Evolutionary conservation across 129 eudicot genomes (phyloP), one percentile per base, ranked within the genome.

Genomic region (Scalesia atractyloides): DNA sequence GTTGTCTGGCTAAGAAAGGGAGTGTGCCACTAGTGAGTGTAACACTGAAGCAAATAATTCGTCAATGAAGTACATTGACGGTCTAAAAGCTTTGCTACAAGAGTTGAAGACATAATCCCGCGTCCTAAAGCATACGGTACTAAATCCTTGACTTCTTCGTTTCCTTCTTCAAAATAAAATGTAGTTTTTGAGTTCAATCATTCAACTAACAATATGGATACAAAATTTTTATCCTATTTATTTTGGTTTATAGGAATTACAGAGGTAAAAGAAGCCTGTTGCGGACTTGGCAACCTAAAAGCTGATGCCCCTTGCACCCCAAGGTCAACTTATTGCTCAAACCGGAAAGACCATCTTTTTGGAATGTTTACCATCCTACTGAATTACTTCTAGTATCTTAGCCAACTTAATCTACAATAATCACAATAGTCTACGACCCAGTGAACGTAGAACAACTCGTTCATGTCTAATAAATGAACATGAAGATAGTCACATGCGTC

Each of bases 331-430:
- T 85, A 65, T 24, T 90, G 97, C 74, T n/a, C 79, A 16, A 81
- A 83, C 75, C 79, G 94, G 74, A 79, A 73, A 22, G 26, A 22
- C 26, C 26, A 22, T 22, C 26, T 3, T 87, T 90, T 61, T 90
- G 96, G 96, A 94, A 90, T 71, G 73, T 81, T 3, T 83, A 83
- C 64, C 94, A 90, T 59, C 97, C 97, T 15, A 83, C 91, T 0
- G 86, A 90, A 44, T 81, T 22, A 22, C 26, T 22, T 22, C 26
- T 22, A 22, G 26, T n/a, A n/a, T n/a, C 0, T 51, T 90, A 59
- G 79, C 87, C 0, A 79, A 79, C 58, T 46, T 15, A 8, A 69
- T 88, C 24, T 85, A 59, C 62, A 30, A 61, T 13, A 84, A 59
- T 76, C 94, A 6, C 68, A 43, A 46, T 18, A 79, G 12, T 48